Conservation (phyloP, 441 rosid genomes). For the Corymbia citriodora region DNA sequence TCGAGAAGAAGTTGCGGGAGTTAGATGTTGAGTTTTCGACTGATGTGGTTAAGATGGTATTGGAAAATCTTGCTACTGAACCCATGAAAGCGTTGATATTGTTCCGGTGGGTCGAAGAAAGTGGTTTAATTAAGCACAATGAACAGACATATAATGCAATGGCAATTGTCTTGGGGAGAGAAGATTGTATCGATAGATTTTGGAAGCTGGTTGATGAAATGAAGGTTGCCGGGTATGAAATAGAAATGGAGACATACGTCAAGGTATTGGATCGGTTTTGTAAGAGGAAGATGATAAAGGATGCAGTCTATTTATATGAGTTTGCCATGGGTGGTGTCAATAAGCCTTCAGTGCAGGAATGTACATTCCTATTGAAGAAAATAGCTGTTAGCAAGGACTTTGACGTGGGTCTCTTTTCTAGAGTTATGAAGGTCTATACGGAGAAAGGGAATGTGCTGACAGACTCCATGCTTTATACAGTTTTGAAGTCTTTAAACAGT, state of each 20-base stretch:
- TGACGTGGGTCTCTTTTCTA: slow-evolving; percentile 56
- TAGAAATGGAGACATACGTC: slow-evolving; percentile 58
- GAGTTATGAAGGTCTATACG: slow-evolving; percentile 44
- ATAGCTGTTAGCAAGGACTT: slow-evolving; percentile 48
- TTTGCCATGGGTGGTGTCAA: slow-evolving; percentile 55
- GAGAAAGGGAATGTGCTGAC: slow-evolving; percentile 49
- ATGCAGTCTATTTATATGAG: slow-evolving; percentile 70
- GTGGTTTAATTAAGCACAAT: slow-evolving; percentile 48
- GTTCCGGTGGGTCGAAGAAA: slow-evolving; percentile 81
- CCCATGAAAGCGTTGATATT: slow-evolving; percentile 67
- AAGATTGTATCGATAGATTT: slow-evolving; percentile 69
- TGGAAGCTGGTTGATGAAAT: slow-evolving; percentile 69
- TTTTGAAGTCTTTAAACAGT: slow-evolving; percentile 59
- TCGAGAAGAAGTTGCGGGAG: slow-evolving; percentile 41
- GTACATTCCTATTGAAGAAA: slow-evolving; percentile 57
- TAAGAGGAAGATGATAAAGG: slow-evolving; percentile 58
- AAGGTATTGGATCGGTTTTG: slow-evolving; percentile 48
- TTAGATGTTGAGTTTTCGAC: slow-evolving; percentile 40
- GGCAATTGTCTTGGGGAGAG: slow-evolving; percentile 69
- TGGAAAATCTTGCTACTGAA: slow-evolving; percentile 56
- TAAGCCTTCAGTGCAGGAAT: slow-evolving; percentile 45
- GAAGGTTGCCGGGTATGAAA: slow-evolving; percentile 49
- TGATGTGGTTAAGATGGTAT: slow-evolving; percentile 51
- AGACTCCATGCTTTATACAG: slow-evolving; percentile 45
- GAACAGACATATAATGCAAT: slow-evolving; percentile 62